phyloP scores from a whole-genome alignment of 768 basidiomycete species.

The Collybia nuda region DNA sequence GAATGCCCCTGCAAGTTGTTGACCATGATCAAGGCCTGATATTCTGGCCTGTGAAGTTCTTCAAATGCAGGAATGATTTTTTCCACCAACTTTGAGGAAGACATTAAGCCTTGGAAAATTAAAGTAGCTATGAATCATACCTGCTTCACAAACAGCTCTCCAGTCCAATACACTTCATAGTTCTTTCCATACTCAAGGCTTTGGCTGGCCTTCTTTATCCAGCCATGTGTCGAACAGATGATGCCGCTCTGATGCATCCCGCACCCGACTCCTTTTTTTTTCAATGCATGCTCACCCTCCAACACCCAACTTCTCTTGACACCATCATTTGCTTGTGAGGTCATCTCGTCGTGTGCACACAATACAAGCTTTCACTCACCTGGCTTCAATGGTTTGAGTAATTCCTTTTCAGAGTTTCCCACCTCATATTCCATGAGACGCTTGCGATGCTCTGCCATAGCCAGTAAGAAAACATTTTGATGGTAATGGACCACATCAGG shows the following conservation, averaged over 20 bases:
- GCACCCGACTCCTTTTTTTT: slow-evolving; percentile 27
- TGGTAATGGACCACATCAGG: not conserved
- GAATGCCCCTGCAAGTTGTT: slow-evolving; percentile 41
- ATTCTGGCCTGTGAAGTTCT: slow-evolving; percentile 24
- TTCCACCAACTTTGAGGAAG: slow-evolving; percentile 16
- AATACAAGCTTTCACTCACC: not conserved
- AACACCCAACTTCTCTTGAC: slow-evolving; percentile 24
- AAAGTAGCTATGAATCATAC: slow-evolving; percentile 4
- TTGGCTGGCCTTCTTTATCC: slow-evolving; percentile 25
- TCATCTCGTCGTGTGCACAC: slow-evolving; percentile 13
- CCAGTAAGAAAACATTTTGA: slow-evolving; percentile 17
- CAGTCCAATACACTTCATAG: slow-evolving; percentile 37
- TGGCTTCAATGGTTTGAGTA: not conserved
- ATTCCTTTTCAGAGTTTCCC: not conserved
- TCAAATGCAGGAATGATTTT: slow-evolving; percentile 31
- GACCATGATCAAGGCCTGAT: slow-evolving; percentile 34
- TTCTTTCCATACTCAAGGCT: slow-evolving; percentile 41
- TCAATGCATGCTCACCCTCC: slow-evolving; percentile 7
- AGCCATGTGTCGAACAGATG: slow-evolving; percentile 11
- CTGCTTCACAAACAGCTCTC: slow-evolving; percentile 21
- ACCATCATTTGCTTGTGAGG: slow-evolving; percentile 36
- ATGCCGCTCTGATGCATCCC: slow-evolving; percentile 33
- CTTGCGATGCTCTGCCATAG: slow-evolving; percentile 11
- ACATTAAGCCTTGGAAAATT: slow-evolving; percentile 14
- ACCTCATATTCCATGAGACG: not conserved